These are phyloP conservation scores for Alternaria novae-zelandiae DNA, from an alignment of 2,329 filamentous ascomycete genomes.

Conservation along the genomic window DNA sequence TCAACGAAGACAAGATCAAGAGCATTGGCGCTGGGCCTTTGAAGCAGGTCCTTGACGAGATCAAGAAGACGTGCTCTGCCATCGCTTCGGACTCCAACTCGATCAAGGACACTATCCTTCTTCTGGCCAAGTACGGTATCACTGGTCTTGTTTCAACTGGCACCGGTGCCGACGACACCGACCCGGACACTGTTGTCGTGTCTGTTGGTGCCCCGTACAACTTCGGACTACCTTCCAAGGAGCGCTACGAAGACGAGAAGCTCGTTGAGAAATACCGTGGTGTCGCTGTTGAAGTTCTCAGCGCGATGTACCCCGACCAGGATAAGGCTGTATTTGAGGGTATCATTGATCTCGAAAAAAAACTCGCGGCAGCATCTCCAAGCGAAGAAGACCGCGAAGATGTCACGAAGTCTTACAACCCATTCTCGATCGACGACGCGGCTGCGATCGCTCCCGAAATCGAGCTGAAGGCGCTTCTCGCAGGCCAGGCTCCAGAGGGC, in stretches of 20 bases:
- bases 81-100: conserved; percentile 8
- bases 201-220: conserved; percentile 58
- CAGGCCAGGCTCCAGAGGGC: conserved; percentile 58
- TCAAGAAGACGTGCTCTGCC: conserved; percentile 45
- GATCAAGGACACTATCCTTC: conserved; percentile 56
- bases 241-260: conserved; percentile 43
- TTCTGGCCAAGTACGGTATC: conserved; percentile 57
- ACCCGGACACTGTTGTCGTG: conserved; percentile 61
- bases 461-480: conserved; percentile 60
- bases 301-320: conserved; percentile 28
- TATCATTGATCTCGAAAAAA: conserved; percentile 62
- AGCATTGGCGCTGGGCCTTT: conserved; percentile 64
- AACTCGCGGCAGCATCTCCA: conserved; percentile 65
- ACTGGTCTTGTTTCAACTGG: conserved; percentile 34
- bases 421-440: conserved; percentile 63
- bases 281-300: conserved; percentile 31
- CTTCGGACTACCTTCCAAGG: conserved; percentile 51
- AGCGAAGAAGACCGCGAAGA: conserved; percentile 65
- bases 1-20: conserved; percentile 66
- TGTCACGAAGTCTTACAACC: conserved; percentile 72
- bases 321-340: conserved; percentile 45
- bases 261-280: conserved; percentile 40
- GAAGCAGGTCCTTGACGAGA: conserved; percentile 59
- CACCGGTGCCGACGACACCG: conserved; percentile 56
- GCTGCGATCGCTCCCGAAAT: conserved; percentile 63